These are phyloP conservation scores for Boletus eberwhitei DNA, from an alignment of 768 basidiomycete genomes.

Conservation along the genomic window DNA sequence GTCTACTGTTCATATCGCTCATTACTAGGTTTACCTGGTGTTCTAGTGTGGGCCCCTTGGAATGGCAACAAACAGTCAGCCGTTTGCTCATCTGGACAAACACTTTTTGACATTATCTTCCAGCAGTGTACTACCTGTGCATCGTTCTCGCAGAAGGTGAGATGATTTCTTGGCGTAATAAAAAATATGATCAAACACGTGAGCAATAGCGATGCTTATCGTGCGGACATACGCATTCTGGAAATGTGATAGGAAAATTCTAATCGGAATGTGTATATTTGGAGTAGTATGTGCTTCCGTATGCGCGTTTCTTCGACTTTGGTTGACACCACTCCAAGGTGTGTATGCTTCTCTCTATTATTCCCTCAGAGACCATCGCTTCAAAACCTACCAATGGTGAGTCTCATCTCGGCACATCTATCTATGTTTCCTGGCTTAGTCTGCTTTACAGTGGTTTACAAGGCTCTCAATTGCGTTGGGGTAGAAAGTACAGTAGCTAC, in stretches of 20 bases:
- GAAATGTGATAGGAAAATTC: slow-evolving; percentile 15
- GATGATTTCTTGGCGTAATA: background rate
- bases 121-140: slow-evolving; percentile 15
- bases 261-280: slow-evolving; percentile 12
- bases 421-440: background rate
- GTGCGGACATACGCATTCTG: slow-evolving; percentile 21
- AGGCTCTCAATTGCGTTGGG: slow-evolving; percentile 11
- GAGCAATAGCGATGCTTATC: slow-evolving; percentile 12
- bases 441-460: slow-evolving; percentile 6
- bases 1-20: background rate
- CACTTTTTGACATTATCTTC: background rate
- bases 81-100: background rate
- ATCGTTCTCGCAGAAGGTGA: slow-evolving; percentile 17
- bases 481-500: slow-evolving; percentile 1
- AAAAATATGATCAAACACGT: background rate
- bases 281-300: slow-evolving; percentile 4
- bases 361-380: slow-evolving; percentile 6
- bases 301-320: background rate
- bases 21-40: background rate
- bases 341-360: slow-evolving; percentile 2
- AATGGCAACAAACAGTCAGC: slow-evolving; percentile 5
- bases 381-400: slow-evolving; percentile 2
- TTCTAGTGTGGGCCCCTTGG: slow-evolving; percentile 13
- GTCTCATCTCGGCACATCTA: background rate
- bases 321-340: background rate